Percentiles rank a stretch among this genome's conserved stretches.
Conservation (phyloP, 768 basidiomycete genomes). For the Rickenella mellea region DNA sequence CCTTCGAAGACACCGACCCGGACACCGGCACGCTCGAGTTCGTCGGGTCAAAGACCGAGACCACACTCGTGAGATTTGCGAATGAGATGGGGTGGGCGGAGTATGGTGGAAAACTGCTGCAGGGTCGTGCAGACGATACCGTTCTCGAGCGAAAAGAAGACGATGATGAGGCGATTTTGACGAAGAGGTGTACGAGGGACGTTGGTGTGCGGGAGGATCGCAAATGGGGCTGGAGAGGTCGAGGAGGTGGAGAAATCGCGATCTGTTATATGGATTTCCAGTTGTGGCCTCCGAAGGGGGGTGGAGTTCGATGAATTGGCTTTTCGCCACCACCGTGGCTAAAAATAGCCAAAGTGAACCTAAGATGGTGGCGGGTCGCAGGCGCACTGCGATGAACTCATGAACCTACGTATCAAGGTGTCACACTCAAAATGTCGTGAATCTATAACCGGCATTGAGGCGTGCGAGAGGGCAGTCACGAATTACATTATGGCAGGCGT, state of each 20-base stretch:
- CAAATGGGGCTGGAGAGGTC: constrained; percentile 32
- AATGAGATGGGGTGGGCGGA: constrained; percentile 32
- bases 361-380: constrained; percentile 35
- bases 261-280: constrained; percentile 39
- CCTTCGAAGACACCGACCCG: constrained; percentile 33
- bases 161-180: constrained; percentile 36
- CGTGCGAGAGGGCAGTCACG: constrained; percentile 33
- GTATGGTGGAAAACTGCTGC: constrained; percentile 28
- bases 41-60: constrained; percentile 43
- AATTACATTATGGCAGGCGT: constrained; percentile 37
- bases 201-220: constrained; percentile 38
- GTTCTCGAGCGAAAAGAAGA: constrained; percentile 40
- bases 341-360: constrained; percentile 34
- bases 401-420: constrained; percentile 19
- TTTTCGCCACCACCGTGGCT: too few species aligned
- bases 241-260: constrained; percentile 27
- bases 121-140: constrained; percentile 35
- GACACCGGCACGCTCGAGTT: constrained; percentile 26
- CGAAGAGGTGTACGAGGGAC: constrained; percentile 22
- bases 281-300: constrained; percentile 29
- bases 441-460: constrained; percentile 43
- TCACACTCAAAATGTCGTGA: constrained; percentile 33
- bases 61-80: constrained; percentile 35
- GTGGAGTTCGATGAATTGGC: too few species aligned
- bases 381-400: constrained; percentile 9